Evolutionary conservation across 257 asterid genomes (phyloP).

Genomic region (Mentha longifolia): DNA sequence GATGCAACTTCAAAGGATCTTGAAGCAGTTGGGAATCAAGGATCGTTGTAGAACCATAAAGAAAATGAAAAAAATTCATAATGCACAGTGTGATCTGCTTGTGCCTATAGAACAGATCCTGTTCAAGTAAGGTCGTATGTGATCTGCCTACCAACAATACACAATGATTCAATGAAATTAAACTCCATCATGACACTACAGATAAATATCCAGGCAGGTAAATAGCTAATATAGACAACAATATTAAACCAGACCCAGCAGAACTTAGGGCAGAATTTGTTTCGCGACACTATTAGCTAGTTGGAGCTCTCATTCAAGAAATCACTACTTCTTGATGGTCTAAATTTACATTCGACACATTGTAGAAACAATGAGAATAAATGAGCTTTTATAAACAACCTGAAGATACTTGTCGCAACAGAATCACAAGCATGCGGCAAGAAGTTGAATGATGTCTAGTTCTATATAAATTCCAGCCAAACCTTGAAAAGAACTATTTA

Average conservation of each 20-base stretch:
- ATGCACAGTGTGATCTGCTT: conserved; percentile 1
- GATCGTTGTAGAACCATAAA: neutral
- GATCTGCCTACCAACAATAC: no score
- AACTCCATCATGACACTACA: neutral
- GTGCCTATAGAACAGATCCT: no score
- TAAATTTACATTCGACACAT: no score
- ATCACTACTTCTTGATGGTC: neutral
- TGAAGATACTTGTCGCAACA: neutral
- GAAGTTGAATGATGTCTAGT: neutral
- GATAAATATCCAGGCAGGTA: neutral
- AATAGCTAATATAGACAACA: no score
- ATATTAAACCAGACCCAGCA: neutral
- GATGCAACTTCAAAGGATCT: conserved; percentile 3
- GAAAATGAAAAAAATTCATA: neutral
- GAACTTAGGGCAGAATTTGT: neutral
- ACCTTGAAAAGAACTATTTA: neutral
- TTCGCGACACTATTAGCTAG: neutral
- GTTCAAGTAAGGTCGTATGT: no score
- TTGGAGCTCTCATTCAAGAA: no score
- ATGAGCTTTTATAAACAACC: neutral
- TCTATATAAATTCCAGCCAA: neutral
- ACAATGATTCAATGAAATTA: neutral
- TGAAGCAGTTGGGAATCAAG: neutral
- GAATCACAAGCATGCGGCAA: neutral
- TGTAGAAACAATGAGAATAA: no score